phyloP scores from a whole-genome alignment of 2,329 filamentous ascomycete species.

The Hymenoscyphus infarciens region DNA sequence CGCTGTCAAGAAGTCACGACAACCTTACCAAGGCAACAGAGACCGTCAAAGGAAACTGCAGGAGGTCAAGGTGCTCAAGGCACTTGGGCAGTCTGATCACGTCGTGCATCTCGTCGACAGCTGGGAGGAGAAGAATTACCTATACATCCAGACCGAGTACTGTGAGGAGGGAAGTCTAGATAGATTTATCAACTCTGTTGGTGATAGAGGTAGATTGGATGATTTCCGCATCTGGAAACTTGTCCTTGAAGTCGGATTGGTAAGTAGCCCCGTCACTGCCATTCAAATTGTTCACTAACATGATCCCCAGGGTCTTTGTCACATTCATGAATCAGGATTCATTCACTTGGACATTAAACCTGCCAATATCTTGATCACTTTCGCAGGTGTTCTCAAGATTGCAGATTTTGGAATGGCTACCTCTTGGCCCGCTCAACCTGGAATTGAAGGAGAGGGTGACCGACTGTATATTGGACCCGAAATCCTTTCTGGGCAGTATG shows the following conservation, averaged over 20 bases:
- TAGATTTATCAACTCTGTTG: conserved; percentile 77
- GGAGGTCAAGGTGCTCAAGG: conserved; percentile 76
- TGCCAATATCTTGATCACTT: conserved; percentile 78
- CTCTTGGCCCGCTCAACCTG: conserved; percentile 68
- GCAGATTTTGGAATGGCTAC: conserved; percentile 83
- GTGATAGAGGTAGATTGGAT: conserved; percentile 80
- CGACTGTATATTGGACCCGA: conserved; percentile 95
- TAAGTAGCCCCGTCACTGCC: conserved; percentile 44
- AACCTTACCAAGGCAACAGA: conserved; percentile 70
- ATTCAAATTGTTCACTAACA: conserved; percentile 21
- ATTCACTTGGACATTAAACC: conserved; percentile 84
- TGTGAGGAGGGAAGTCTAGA: conserved; percentile 93
- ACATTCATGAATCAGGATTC: conserved; percentile 84
- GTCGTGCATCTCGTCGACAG: conserved; percentile 78
- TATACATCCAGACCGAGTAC: conserved; percentile 97
- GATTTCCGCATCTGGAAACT: conserved; percentile 99
- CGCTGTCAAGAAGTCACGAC: conserved; percentile 90
- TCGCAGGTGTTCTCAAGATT: conserved; percentile 79
- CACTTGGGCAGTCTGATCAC: conserved; percentile 77
- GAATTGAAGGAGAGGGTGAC: conserved; percentile 88
- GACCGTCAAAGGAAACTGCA: conserved; percentile 81
- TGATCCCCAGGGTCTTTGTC: conserved; percentile 68
- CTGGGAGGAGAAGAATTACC: conserved; percentile 80
- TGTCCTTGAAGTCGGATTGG: conserved; percentile 76
- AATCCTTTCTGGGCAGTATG: conserved; percentile 79